Evolutionary conservation across 1,139 yeast species (phyloP).

Genomic region (Debaryomyces udenii): DNA sequence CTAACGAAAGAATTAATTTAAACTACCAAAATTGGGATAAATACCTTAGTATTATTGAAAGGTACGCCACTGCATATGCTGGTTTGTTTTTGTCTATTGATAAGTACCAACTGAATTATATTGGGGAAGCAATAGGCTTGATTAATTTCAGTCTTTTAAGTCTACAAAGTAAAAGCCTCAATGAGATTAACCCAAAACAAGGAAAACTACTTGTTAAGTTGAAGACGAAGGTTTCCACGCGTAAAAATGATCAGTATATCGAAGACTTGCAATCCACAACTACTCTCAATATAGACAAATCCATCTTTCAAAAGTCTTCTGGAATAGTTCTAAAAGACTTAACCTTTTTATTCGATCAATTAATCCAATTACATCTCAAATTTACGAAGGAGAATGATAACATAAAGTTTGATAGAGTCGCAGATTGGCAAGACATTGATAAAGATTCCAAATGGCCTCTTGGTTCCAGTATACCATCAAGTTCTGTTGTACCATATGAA

Average conservation of each 20-base stretch:
- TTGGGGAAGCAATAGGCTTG: conserved; percentile 49
- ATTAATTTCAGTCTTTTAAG: conserved; percentile 41
- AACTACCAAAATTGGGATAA: conserved; percentile 34
- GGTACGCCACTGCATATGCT: conserved; percentile 45
- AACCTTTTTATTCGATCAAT: conserved; percentile 41
- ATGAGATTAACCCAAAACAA: conserved; percentile 17
- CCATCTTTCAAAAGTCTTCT: conserved; percentile 38
- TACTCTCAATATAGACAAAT: conserved; percentile 37
- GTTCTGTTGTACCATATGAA: conserved; percentile 17
- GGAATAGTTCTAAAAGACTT: conserved; percentile 44
- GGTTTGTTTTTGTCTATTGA: conserved; percentile 48
- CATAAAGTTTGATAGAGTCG: conserved; percentile 40
- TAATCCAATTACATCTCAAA: conserved; percentile 40
- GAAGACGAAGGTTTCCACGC: conserved; percentile 29
- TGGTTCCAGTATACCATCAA: conserved; percentile 43
- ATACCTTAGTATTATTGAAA: conserved; percentile 36
- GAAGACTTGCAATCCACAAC: conserved; percentile 40
- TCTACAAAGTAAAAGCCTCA: conserved; percentile 39
- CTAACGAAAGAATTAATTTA: conserved; percentile 13
- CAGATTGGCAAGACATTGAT: conserved; percentile 40
- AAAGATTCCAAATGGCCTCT: conserved; percentile 51
- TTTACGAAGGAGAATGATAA: conserved; percentile 48
- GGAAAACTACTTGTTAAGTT: conserved; percentile 23
- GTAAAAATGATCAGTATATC: conserved; percentile 36
- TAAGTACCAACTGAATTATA: conserved; percentile 40